phyloP scores from a whole-genome alignment of 176 grass and related monocot genomes.

The Ensete ventricosum region DNA sequence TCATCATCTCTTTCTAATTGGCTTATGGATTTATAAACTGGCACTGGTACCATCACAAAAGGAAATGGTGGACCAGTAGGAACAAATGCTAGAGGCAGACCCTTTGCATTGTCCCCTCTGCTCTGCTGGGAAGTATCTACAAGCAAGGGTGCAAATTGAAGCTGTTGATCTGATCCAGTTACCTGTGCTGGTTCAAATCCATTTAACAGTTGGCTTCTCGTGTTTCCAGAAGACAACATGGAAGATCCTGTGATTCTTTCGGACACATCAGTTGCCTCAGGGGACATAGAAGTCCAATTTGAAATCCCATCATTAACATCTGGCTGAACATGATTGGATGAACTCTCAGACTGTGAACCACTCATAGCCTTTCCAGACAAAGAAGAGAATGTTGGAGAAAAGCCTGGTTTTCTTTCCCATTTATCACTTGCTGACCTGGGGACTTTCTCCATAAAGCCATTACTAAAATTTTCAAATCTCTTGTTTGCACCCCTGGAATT shows the following conservation, averaged over 20 bases:
- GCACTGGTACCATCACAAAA: constrained; percentile 34
- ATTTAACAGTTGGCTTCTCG: constrained; percentile 36
- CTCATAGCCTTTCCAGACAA: constrained; percentile 26
- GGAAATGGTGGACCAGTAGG: constrained; percentile 62
- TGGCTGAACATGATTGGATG: constrained; percentile 26
- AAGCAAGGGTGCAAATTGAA: constrained; percentile 43
- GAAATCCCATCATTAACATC: constrained; percentile 34
- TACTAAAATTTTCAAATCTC: constrained; percentile 32
- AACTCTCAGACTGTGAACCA: constrained; percentile 50
- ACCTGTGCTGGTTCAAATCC: constrained; percentile 40
- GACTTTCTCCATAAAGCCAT: constrained; percentile 43
- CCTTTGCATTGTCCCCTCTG: constrained; percentile 41
- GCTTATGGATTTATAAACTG: constrained; percentile 34
- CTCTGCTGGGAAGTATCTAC: constrained; percentile 47
- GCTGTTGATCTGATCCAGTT: constrained; percentile 37
- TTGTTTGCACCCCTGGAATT: constrained; percentile 27
- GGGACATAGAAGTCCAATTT: constrained; percentile 33
- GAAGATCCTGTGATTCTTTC: constrained; percentile 37
- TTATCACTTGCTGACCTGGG: constrained; percentile 46
- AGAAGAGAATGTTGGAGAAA: constrained; percentile 19
- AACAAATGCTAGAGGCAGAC: constrained; percentile 37
- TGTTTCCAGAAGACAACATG: constrained; percentile 12
- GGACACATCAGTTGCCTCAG: constrained; percentile 32
- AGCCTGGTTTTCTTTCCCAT: constrained; percentile 53
- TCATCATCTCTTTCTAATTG: constrained; percentile 50